Conservation (phyloP, 345 rosid species). For the Pelargonium nanum region DNA sequence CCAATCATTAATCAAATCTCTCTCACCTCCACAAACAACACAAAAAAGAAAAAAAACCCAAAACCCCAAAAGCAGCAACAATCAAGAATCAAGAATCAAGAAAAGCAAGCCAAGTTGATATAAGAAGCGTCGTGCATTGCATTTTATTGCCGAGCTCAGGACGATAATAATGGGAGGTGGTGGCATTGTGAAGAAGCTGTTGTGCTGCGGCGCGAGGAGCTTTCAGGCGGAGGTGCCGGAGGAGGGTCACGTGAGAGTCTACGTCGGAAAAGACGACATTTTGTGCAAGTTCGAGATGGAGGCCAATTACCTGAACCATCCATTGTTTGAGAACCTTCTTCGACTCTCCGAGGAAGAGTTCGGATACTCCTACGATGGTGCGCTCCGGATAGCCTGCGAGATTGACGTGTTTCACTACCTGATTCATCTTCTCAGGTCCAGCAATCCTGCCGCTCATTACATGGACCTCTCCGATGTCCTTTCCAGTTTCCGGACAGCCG, state of each 20-base stretch:
- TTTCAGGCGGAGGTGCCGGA: conserved; percentile 11
- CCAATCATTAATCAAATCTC: background rate
- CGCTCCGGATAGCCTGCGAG: conserved; percentile 39
- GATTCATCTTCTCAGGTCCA: conserved; percentile 29
- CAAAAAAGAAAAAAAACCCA: background rate
- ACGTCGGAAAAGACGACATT: conserved; percentile 27
- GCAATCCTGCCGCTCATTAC: conserved; percentile 22
- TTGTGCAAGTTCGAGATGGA: conserved; percentile 32
- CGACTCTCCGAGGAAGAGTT: conserved; percentile 33
- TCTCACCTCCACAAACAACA: background rate
- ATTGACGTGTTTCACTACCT: conserved; percentile 32
- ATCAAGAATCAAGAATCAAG: too few species aligned
- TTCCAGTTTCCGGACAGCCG: conserved; percentile 17
- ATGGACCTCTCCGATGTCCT: conserved; percentile 29
- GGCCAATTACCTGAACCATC: conserved; percentile 40
- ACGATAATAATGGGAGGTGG: background rate
- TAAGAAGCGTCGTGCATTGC: background rate
- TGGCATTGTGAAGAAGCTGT: conserved; percentile 30
- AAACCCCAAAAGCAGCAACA: background rate
- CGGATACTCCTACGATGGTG: conserved; percentile 42
- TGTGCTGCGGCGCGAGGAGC: conserved; percentile 35
- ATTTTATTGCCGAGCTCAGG: background rate
- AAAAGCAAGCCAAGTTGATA: too few species aligned
- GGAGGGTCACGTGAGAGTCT: conserved; percentile 36
- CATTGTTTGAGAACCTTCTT: conserved; percentile 33